Percentiles rank a stretch among this genome's conserved stretches.
Conservation (phyloP, 2,329 filamentous ascomycete species). For the Emmonsia crescens region DNA sequence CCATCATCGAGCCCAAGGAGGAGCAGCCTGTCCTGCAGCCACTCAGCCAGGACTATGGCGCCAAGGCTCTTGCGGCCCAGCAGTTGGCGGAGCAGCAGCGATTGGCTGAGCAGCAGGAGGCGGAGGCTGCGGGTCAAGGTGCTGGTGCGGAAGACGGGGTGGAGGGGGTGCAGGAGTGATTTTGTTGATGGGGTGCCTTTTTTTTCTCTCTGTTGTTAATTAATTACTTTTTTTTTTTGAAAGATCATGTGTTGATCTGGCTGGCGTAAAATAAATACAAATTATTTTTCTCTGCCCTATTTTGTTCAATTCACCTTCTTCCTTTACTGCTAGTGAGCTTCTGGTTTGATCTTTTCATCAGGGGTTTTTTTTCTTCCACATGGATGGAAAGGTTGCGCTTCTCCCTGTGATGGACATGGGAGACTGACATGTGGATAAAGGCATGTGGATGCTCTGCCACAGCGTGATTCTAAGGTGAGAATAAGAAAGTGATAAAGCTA, state of each 20-base stretch:
- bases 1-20: constrained; percentile 99
- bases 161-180: constrained; percentile 37
- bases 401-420: neutral
- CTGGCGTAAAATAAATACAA: constrained; percentile 5
- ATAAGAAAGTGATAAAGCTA: neutral
- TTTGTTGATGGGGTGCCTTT: neutral
- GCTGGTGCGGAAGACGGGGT: constrained; percentile 23
- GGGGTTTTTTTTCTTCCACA: no score
- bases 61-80: constrained; percentile 66
- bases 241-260: constrained; percentile 3
- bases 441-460: no score
- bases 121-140: constrained; percentile 21
- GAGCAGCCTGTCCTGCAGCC: constrained; percentile 91
- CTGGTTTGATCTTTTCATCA: no score
- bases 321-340: no score
- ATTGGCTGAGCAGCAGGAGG: constrained; percentile 47
- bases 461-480: neutral
- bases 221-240: neutral
- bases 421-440: no score
- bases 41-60: constrained; percentile 96
- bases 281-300: constrained; percentile 1
- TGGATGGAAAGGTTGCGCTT: no score
- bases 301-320: neutral
- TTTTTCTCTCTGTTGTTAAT: neutral
- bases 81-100: constrained; percentile 45